Evolutionary conservation across 805 yeast genomes (phyloP), one percentile per base, ranked within the genome.

Genomic region (Candida awuae): DNA sequence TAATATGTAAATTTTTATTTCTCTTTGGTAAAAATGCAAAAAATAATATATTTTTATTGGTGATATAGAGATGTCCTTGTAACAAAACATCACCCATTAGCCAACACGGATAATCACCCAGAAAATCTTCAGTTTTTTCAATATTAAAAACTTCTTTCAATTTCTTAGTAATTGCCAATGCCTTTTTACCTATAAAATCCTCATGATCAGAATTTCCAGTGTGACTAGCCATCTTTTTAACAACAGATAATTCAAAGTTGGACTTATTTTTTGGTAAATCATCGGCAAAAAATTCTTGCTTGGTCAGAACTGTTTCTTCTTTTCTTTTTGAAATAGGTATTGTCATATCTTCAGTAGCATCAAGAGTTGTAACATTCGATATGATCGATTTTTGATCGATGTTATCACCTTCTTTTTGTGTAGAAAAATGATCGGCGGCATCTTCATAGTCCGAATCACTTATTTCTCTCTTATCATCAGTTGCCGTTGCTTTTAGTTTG

Each of bases 61-160:
- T 87, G 19, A 90, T 58, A 49, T 82, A 82, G 14, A 87, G 57
- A 50, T 83, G 88, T 3, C 97, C 97, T 58, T 86, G 96, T 19
- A 87, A 62, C 20, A 90, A 63, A 0, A 88, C 92, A 50, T 84
- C 94, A 43, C 78, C 73, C 41, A 86, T 65, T 27, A 88, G 63
- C 95, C 95, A 88, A 22, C 87, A 77, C 3, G 80, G 70, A 50
- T 69, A 81, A 45, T 78, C 83, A n/a, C 69, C 71, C 23, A 71
- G 49, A 43, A 80, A 68, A n/a, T 58, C 57, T 48, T 80, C 87
- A 29, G 68, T 67, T 16, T 67, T 71, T n/a, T 59, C 55, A n/a
- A 80, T 57, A 4, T 66, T 67, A 48, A 73, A 71, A 2, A 61
- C 57, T 6, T 51, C 45, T 26, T 51, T 54, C 30, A 70, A 46